phyloP scores from a whole-genome alignment of 768 basidiomycete genomes.

The Leucogyrophana mollusca region DNA sequence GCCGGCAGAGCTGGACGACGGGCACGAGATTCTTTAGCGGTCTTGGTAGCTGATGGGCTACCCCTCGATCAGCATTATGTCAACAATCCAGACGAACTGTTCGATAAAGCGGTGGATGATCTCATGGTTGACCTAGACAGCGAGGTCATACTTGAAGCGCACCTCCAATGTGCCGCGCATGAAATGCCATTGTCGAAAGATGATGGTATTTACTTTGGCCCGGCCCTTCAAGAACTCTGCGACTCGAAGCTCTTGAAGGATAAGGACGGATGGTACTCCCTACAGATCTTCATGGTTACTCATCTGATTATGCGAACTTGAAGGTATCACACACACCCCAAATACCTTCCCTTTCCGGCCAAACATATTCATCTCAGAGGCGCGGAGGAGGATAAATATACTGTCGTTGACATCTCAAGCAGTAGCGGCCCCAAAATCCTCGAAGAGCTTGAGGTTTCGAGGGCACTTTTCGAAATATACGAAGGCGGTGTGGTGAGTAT shows the following conservation, averaged over 20 bases:
- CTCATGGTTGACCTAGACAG: conserved; percentile 73
- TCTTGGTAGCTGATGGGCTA: conserved; percentile 66
- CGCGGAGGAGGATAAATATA: conserved; percentile 75
- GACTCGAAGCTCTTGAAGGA: conserved; percentile 60
- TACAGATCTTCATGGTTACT: background rate
- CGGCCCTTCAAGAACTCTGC: conserved; percentile 56
- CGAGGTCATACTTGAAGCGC: conserved; percentile 74
- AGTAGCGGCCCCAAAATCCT: conserved; percentile 43
- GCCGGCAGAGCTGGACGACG: conserved; percentile 84
- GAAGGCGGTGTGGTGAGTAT: conserved; percentile 78
- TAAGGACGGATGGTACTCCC: conserved; percentile 75
- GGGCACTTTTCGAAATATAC: conserved; percentile 86
- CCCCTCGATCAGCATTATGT: conserved; percentile 79
- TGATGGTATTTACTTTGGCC: conserved; percentile 75
- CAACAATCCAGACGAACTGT: conserved; percentile 67
- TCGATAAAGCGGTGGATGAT: conserved; percentile 58
- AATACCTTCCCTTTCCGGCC: conserved; percentile 76
- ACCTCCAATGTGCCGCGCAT: conserved; percentile 83
- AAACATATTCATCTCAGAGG: conserved; percentile 75
- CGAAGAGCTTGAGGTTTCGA: conserved; percentile 81
- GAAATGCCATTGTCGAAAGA: conserved; percentile 77
- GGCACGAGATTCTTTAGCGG: conserved; percentile 72
- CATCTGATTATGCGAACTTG: background rate
- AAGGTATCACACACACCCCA: conserved; percentile 83
- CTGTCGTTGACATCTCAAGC: conserved; percentile 62